Evolutionary conservation across 805 yeast genomes (phyloP).

Genomic region (Phaffomyces opuntiae): DNA sequence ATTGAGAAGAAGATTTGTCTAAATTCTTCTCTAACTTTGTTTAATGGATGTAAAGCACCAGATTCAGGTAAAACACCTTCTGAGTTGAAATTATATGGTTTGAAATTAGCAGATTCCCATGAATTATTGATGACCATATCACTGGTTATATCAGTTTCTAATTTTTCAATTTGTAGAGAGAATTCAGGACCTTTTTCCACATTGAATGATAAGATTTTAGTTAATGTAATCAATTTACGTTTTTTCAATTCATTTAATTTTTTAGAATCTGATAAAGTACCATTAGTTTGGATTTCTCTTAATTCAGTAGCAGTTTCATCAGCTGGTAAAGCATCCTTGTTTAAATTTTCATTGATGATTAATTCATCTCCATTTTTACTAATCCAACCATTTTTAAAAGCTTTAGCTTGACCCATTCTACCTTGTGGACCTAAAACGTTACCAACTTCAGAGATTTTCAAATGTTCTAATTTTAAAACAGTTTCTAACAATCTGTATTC

Average conservation of each 20-base stretch:
- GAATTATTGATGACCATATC: constrained; percentile 83
- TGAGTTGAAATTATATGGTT: constrained; percentile 92
- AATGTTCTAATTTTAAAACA: constrained; percentile 64
- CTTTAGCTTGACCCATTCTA: constrained; percentile 92
- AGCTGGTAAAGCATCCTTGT: constrained; percentile 40
- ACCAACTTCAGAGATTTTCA: constrained; percentile 72
- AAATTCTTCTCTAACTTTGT: constrained; percentile 95
- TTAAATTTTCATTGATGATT: constrained; percentile 46
- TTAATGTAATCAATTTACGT: constrained; percentile 73
- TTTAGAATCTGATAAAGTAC: constrained; percentile 53
- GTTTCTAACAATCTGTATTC: constrained; percentile 81
- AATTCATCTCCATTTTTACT: constrained; percentile 78
- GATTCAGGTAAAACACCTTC: constrained; percentile 82
- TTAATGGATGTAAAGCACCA: constrained; percentile 95
- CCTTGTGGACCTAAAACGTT: constrained; percentile 76
- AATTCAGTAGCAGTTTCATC: constrained; percentile 67
- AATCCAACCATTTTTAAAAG: constrained; percentile 97
- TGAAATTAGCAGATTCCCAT: constrained; percentile 81
- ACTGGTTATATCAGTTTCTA: constrained; percentile 89
- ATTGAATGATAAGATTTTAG: constrained; percentile 67
- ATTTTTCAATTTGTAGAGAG: constrained; percentile 67
- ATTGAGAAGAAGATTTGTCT: constrained; percentile 94
- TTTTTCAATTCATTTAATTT: constrained; percentile 82
- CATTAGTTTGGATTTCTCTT: constrained; percentile 46
- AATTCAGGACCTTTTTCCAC: constrained; percentile 81